A percentile compares a stretch with the other conserved stretches of the same genome.
Evolutionary conservation across 2,329 filamentous ascomycete genomes (phyloP).

Genomic region (Mariannaea elegans): DNA sequence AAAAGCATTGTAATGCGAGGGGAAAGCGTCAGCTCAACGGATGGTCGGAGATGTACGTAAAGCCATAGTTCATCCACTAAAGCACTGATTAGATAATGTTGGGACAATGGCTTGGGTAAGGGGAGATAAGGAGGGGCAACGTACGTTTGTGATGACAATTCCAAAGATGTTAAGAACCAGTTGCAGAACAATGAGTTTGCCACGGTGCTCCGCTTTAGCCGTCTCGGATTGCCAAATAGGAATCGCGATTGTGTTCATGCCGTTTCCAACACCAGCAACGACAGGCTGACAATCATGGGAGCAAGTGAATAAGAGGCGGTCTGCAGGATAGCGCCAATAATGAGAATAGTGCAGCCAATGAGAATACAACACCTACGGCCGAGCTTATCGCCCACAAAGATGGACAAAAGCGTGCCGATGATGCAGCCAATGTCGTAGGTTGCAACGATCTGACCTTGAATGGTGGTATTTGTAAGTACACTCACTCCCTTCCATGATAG

Average conservation of each 20-base stretch:
- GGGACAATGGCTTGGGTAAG: too few species aligned
- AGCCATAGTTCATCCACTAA: conserved; percentile 52
- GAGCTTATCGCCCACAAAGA: conserved; percentile 59
- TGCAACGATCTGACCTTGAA: too few species aligned
- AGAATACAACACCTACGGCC: conserved; percentile 63
- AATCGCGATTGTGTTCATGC: neutral
- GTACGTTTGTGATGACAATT: conserved; percentile 34
- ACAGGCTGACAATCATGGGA: conserved; percentile 56
- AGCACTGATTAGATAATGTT: too few species aligned
- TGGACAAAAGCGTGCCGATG: conserved; percentile 28
- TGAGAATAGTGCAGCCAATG: conserved; percentile 62
- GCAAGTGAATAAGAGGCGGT: conserved; percentile 52
- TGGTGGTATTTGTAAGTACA: too few species aligned
- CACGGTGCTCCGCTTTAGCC: neutral
- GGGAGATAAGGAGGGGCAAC: too few species aligned
- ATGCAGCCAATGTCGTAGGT: conserved; percentile 55
- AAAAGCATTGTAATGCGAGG: conserved; percentile 1
- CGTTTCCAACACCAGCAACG: neutral
- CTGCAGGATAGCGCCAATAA: conserved; percentile 68
- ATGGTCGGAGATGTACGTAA: neutral
- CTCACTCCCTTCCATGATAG: neutral
- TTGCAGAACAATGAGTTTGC: conserved; percentile 20
- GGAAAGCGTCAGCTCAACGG: conserved; percentile 4
- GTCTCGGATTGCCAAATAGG: conserved; percentile 11
- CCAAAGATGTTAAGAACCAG: conserved; percentile 28